A percentile compares a stretch with the other conserved stretches of the same genome.
These are phyloP conservation scores for Yamadazyma phyllophila DNA, from an alignment of 805 yeast genomes.

Conservation along the genomic window DNA sequence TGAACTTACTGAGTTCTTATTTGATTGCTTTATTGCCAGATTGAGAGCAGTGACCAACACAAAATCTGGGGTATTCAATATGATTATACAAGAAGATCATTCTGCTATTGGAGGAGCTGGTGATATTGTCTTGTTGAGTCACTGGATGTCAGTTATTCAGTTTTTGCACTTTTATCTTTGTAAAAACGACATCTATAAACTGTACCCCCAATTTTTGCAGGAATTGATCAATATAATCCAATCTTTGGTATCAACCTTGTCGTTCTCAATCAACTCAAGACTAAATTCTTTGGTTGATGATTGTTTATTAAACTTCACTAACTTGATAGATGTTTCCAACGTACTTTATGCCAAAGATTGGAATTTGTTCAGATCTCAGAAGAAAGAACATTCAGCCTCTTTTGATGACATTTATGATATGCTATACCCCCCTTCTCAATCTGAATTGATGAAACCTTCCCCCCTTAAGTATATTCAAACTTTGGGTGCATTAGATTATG, in stretches of 20 bases:
- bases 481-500: constrained; percentile 83
- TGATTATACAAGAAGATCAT: constrained; percentile 31
- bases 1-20: constrained; percentile 55
- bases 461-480: constrained; percentile 84
- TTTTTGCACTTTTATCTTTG: constrained; percentile 74
- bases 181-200: constrained; percentile 56
- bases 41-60: constrained; percentile 60
- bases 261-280: constrained; percentile 63
- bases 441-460: constrained; percentile 81
- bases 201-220: constrained; percentile 59
- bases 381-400: constrained; percentile 42
- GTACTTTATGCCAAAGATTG: constrained; percentile 72
- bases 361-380: constrained; percentile 49
- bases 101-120: constrained; percentile 39
- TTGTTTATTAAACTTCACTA: constrained; percentile 71
- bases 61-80: constrained; percentile 55
- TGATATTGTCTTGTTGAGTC: constrained; percentile 71
- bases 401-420: constrained; percentile 74
- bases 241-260: constrained; percentile 61
- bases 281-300: constrained; percentile 57
- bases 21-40: constrained; percentile 60
- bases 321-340: constrained; percentile 77
- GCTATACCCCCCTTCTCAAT: constrained; percentile 81
- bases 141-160: constrained; percentile 84
- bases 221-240: constrained; percentile 61